Base-by-base conservation (phyloP, 2,329 filamentous ascomycete genomes). In the Dactylellina leptospora region DNA sequence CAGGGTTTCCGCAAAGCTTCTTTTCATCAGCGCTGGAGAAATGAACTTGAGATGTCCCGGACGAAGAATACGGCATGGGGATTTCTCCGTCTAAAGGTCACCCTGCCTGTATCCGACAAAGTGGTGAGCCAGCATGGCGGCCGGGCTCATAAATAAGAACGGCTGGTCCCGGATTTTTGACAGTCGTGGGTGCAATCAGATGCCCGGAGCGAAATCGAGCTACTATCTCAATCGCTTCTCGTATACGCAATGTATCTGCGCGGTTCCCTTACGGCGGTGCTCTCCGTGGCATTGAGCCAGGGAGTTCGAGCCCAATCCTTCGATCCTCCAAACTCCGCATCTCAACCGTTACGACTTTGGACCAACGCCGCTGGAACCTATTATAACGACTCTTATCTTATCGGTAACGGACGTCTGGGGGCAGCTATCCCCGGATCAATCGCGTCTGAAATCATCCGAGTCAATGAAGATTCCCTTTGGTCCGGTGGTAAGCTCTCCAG, bases 401-500 rank as follows among this genome's bases (percentile, higher is more conserved):
- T 84, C 40, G 82, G 83, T 8, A 84, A 84, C 74, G 83, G 83
- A 22, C 80, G 82, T 50, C 75, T 82, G 0, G 81, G 81, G 2
- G 79, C 78, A 9, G 82, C 83, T 80, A 76, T 83, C 11, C 81
- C 82, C 75, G 82, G 82, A 18, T 78, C 80, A n/a, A 80, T 80
- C 3, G 75, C 77, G n/a, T 81, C 78, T 2, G 83, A 84, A 69
- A 77, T 81, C 9, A 75, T 84, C 6, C 80, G 81, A 36, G 76
- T 84, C 18, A 84, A 83, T 51, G 82, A 84, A 73, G 81, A 84
- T 66, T 82, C 81, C 1, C 78, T 82, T 1, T 82, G 81, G 81
- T 82, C 82, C 74, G 82, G 82, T 51, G 81, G 81, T 3, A 78
- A 78, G 3, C 81, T 81, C 68, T 77, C 81, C 54, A 80, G 82